These are phyloP conservation scores for Penstemon newberryi DNA, from an alignment of 257 asterid genomes.

Conservation along the genomic window DNA sequence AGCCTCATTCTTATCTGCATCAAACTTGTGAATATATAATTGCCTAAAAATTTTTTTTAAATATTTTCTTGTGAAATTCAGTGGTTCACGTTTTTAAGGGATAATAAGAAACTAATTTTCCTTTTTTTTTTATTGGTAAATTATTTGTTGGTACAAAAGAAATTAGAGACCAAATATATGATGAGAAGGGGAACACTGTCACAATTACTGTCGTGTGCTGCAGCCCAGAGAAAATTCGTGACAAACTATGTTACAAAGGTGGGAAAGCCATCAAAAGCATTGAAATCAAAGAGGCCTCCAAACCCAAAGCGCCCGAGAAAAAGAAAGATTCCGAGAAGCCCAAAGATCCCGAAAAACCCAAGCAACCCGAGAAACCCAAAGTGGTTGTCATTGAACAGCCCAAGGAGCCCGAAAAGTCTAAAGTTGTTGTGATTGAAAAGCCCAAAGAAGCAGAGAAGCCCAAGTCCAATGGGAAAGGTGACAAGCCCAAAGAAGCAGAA, in stretches of 20 bases:
- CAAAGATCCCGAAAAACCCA: conserved; percentile 30
- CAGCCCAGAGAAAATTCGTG: conserved; percentile 79
- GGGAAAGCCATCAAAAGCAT: conserved; percentile 59
- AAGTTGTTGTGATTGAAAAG: conserved; percentile 26
- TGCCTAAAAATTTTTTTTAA: no score
- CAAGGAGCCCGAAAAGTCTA: conserved; percentile 30
- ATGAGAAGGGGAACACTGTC: conserved; percentile 64
- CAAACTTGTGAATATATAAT: no score
- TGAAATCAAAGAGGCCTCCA: conserved; percentile 42
- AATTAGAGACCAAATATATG: conserved; percentile 68
- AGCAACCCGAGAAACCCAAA: conserved; percentile 18
- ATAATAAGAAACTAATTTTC: conserved; percentile 20
- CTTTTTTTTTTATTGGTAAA: not conserved
- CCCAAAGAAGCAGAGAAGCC: conserved; percentile 26
- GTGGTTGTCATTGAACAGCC: conserved; percentile 26
- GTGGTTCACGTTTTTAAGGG: not conserved
- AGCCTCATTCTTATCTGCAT: no score
- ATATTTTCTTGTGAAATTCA: not conserved
- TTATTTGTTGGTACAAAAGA: conserved; percentile 41
- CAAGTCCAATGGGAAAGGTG: not conserved
- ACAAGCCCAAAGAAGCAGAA: conserved; percentile 28
- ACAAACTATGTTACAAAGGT: conserved; percentile 61
- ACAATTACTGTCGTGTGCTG: conserved; percentile 70
- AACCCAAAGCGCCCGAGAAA: conserved; percentile 28
- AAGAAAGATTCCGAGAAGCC: conserved; percentile 18